These are phyloP conservation scores for Cotoneaster glaucophyllus DNA, from an alignment of 306 rosid genomes.

Conservation along the genomic window DNA sequence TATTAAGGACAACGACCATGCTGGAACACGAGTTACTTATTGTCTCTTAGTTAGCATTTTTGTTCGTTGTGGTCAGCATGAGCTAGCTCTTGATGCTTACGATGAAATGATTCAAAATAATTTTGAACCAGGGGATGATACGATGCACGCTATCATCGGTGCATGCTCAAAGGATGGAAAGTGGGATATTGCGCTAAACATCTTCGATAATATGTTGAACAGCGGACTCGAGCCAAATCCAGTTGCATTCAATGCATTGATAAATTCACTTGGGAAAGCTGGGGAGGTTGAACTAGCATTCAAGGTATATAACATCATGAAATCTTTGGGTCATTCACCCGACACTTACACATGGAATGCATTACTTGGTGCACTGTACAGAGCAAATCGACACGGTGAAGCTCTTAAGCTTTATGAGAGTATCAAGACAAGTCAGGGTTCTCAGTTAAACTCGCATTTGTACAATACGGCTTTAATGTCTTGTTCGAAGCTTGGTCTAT, in stretches of 20 bases:
- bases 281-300: constrained; percentile 66
- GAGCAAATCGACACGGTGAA: constrained; percentile 41
- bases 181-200: constrained; percentile 54
- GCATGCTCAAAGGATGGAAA: constrained; percentile 69
- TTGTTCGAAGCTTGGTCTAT: constrained; percentile 75
- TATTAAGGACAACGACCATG: constrained; percentile 50
- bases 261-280: constrained; percentile 70
- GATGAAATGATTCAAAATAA: constrained; percentile 62
- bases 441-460: constrained; percentile 44
- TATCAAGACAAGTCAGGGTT: constrained; percentile 32
- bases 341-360: constrained; percentile 80
- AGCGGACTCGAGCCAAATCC: constrained; percentile 49
- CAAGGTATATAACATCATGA: constrained; percentile 35
- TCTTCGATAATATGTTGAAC: constrained; percentile 57
- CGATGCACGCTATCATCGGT: constrained; percentile 57
- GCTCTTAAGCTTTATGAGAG: constrained; percentile 61
- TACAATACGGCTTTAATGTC: constrained; percentile 62
- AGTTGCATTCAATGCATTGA: constrained; percentile 62
- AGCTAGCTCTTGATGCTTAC: constrained; percentile 73
- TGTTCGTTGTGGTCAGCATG: constrained; percentile 50
- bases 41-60: constrained; percentile 58
- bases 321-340: constrained; percentile 50
- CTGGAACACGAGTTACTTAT: constrained; percentile 54
- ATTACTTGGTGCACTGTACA: constrained; percentile 50
- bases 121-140: constrained; percentile 50